Conservation (phyloP, 306 rosid species). For the Medicago ruthenica region DNA sequence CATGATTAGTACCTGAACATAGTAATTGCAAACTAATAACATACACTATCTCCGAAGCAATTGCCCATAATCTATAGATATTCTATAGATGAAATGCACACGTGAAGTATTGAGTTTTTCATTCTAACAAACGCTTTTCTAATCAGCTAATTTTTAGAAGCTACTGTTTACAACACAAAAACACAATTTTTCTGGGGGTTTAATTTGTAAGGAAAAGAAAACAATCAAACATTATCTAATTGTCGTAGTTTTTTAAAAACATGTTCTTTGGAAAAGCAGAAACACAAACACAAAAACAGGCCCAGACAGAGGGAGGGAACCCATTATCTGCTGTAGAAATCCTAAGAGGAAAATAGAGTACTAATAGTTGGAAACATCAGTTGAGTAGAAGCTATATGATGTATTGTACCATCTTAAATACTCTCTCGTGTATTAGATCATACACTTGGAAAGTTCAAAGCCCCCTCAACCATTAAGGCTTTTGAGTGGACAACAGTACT, state of each 20-base stretch:
- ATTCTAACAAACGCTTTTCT: background rate
- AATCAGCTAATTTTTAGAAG: background rate
- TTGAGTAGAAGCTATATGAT: background rate
- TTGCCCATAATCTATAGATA: background rate
- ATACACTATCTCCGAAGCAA: background rate
- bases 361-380: background rate
- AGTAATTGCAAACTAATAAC: background rate
- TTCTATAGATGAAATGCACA: background rate
- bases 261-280: background rate
- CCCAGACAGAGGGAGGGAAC: background rate
- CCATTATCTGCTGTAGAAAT: background rate
- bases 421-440: background rate
- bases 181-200: background rate
- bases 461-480: slow-evolving; percentile 2
- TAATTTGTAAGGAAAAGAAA: background rate
- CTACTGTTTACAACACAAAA: background rate
- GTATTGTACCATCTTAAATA: background rate
- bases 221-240: background rate
- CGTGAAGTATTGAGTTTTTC: background rate
- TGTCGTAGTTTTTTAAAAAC: background rate
- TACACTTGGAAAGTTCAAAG: slow-evolving; percentile 3
- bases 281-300: background rate
- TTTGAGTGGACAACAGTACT: background rate
- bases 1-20: background rate
- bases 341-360: background rate